phyloP scores from a whole-genome alignment of 1,284 basidiomycete genomes.

The Schizophyllum commune region DNA sequence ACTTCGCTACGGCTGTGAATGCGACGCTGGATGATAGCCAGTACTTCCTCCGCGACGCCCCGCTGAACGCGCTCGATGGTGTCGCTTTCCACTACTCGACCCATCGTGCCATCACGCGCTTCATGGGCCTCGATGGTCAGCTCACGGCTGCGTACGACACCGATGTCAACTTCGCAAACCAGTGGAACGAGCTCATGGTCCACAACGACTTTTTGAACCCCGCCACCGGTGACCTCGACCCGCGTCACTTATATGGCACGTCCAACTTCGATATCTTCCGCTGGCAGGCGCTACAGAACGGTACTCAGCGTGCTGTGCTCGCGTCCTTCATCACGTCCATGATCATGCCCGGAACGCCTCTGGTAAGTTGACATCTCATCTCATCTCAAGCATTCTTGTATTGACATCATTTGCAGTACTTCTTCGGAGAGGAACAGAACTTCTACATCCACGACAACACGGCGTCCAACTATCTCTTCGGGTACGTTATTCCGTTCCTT shows the following conservation, averaged over 20 bases:
- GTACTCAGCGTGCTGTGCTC: slow-evolving; percentile 64
- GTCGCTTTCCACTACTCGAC: slow-evolving; percentile 88
- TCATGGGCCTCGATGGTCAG: slow-evolving; percentile 89
- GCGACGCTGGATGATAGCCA: slow-evolving; percentile 47
- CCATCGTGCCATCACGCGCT: slow-evolving; percentile 74
- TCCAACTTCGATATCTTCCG: slow-evolving; percentile 90
- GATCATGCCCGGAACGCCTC: slow-evolving; percentile 79
- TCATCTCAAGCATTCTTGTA: slow-evolving; percentile 6
- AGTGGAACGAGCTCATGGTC: slow-evolving; percentile 85
- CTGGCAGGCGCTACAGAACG: slow-evolving; percentile 81
- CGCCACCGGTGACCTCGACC: slow-evolving; percentile 59
- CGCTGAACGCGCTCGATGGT: slow-evolving; percentile 58
- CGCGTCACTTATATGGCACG: slow-evolving; percentile 81
- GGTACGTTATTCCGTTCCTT: slow-evolving; percentile 33
- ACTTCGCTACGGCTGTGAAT: slow-evolving; percentile 61
- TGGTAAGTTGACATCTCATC: slow-evolving; percentile 21
- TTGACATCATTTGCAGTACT: slow-evolving; percentile 36
- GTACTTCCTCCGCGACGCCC: slow-evolving; percentile 70
- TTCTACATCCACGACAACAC: slow-evolving; percentile 79
- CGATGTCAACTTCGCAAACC: slow-evolving; percentile 68
- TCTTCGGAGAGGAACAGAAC: slow-evolving; percentile 83
- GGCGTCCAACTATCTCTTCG: slow-evolving; percentile 83
- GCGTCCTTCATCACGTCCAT: slow-evolving; percentile 72
- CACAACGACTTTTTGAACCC: slow-evolving; percentile 81
- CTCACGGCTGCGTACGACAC: slow-evolving; percentile 80